A percentile compares a stretch with the other conserved stretches of the same genome.
These are phyloP conservation scores for Cercospora citrullina DNA, from an alignment of 2,329 filamentous ascomycete genomes.

Conservation along the genomic window DNA sequence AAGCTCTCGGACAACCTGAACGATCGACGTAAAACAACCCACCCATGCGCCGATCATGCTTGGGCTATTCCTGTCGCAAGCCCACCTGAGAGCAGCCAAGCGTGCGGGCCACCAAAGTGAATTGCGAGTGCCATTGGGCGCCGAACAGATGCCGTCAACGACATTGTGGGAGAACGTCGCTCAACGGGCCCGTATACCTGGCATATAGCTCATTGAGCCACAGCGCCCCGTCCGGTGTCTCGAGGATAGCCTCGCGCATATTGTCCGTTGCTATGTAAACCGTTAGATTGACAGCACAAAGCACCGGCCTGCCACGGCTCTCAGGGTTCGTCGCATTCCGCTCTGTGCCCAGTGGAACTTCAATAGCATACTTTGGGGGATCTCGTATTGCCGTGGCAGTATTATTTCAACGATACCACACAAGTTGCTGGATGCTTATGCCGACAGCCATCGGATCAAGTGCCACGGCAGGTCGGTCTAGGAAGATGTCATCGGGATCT, in stretches of 20 bases:
- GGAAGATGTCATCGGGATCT: background rate
- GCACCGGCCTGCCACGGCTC: background rate
- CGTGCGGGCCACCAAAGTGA: background rate
- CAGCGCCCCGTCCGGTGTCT: background rate
- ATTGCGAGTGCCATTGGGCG: background rate
- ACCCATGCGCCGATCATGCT: background rate
- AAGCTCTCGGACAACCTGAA: background rate
- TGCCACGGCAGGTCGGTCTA: background rate
- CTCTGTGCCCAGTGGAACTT: background rate
- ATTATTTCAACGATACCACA: background rate
- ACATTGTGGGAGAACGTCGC: background rate
- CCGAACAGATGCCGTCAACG: background rate
- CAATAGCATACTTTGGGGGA: background rate
- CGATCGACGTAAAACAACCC: slow-evolving; percentile 8
- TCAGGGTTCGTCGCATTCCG: background rate
- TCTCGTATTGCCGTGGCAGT: background rate
- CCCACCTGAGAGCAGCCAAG: background rate
- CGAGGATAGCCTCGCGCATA: background rate
- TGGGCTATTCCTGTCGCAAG: slow-evolving; percentile 1
- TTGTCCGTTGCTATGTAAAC: slow-evolving; percentile 6
- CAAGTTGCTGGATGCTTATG: background rate
- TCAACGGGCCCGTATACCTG: background rate
- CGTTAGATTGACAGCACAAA: slow-evolving; percentile 1
- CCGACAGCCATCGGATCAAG: background rate
- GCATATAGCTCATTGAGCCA: background rate